These are phyloP conservation scores for Anthostomella pinea DNA, from an alignment of 2,329 filamentous ascomycete genomes.

Conservation along the genomic window DNA sequence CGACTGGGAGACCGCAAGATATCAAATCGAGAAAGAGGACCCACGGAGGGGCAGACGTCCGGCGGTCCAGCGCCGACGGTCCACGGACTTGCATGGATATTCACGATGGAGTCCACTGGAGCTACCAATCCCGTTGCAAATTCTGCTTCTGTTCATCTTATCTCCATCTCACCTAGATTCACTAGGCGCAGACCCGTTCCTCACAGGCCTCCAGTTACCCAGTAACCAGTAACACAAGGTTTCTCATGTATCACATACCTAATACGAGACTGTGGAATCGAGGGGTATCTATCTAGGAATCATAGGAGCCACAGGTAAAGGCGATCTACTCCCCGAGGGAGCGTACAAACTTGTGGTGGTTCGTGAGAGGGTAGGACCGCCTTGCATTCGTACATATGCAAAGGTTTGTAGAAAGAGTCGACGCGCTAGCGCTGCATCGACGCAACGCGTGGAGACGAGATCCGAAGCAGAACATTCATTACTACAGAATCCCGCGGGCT, in stretches of 20 bases:
- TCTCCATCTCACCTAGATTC: slow-evolving; percentile 10
- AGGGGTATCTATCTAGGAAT: too few relatives aligned
- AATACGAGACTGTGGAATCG: too few relatives aligned
- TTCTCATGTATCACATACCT: too few relatives aligned
- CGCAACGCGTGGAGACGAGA: slow-evolving; percentile 8
- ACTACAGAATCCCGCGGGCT: not conserved
- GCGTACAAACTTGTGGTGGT: too few relatives aligned
- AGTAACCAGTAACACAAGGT: too few relatives aligned
- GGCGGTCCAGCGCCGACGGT: too few relatives aligned
- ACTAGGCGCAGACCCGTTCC: slow-evolving; percentile 7
- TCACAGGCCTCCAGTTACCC: slow-evolving; percentile 2
- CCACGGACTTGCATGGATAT: too few relatives aligned
- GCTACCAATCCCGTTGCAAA: slow-evolving; percentile 9
- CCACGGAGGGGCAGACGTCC: not conserved
- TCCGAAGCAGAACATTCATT: slow-evolving; percentile 11
- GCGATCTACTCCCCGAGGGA: not conserved
- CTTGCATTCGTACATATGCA: too few relatives aligned
- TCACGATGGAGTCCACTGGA: slow-evolving; percentile 14
- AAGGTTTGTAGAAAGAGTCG: slow-evolving; percentile 10
- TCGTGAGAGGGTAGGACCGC: too few relatives aligned
- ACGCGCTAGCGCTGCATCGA: slow-evolving; percentile 20
- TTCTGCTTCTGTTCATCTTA: slow-evolving; percentile 14
- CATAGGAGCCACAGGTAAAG: not conserved
- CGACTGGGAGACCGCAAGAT: too few relatives aligned
- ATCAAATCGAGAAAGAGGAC: too few relatives aligned